These are phyloP conservation scores for Penicillium sp. DNA, from an alignment of 2,329 filamentous ascomycete species.

Conservation along the genomic window DNA sequence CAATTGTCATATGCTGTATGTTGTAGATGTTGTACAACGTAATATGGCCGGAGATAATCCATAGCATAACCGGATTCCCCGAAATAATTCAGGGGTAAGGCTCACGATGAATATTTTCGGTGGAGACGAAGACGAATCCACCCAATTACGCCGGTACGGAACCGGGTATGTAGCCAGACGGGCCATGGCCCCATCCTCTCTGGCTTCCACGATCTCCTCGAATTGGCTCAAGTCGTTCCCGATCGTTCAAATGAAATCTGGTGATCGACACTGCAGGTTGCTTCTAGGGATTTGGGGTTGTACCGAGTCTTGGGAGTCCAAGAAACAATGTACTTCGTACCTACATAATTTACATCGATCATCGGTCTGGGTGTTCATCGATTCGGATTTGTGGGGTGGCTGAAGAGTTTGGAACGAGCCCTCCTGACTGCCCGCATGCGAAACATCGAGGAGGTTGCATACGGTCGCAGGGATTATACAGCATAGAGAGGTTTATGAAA, in stretches of 20 bases:
- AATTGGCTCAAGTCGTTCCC: neutral
- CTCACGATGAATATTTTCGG: neutral
- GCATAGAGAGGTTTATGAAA: neutral
- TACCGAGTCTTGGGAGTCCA: too few relatives aligned
- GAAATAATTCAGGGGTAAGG: constrained; percentile 1
- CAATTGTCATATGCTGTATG: neutral
- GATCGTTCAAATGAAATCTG: neutral
- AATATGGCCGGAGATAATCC: neutral
- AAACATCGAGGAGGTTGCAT: constrained; percentile 1
- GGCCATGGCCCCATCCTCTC: too few relatives aligned
- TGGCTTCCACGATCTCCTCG: neutral
- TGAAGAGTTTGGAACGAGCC: neutral
- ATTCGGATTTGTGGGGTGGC: too few relatives aligned
- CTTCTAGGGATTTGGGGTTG: neutral
- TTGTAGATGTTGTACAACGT: too few relatives aligned
- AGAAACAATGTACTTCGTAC: too few relatives aligned
- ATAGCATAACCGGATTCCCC: neutral
- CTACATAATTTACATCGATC: too few relatives aligned
- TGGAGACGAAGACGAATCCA: neutral
- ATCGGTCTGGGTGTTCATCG: neutral
- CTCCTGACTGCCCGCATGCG: constrained; percentile 6
- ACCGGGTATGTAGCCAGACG: neutral
- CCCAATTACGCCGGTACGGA: neutral
- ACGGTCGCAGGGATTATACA: neutral
- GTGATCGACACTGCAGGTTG: neutral